These are phyloP conservation scores for Phytophthora rubi DNA, from an alignment of 352 stramenopile species.

Conservation along the genomic window DNA sequence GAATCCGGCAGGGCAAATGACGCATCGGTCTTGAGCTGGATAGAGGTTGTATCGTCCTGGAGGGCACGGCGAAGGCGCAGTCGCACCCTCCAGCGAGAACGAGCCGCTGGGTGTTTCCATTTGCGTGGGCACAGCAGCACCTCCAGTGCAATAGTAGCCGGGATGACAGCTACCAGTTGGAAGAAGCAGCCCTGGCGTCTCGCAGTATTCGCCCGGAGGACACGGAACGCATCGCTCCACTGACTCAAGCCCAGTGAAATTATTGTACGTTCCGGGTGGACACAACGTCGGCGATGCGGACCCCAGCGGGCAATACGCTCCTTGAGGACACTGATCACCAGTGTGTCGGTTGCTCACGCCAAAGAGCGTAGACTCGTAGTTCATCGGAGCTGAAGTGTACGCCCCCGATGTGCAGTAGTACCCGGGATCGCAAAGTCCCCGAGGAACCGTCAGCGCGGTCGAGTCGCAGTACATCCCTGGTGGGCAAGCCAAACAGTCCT, in stretches of 20 bases:
- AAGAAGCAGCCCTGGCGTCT: conserved; percentile 63
- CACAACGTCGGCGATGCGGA: conserved; percentile 66
- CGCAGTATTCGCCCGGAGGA: conserved; percentile 77
- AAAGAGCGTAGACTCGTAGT: conserved; percentile 71
- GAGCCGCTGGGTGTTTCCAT: conserved; percentile 54
- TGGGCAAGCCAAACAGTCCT: conserved; percentile 88
- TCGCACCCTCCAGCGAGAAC: conserved; percentile 59
- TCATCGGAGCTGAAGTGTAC: conserved; percentile 91
- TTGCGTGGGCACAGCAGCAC: conserved; percentile 60
- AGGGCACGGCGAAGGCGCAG: conserved; percentile 52
- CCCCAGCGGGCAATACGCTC: conserved; percentile 74
- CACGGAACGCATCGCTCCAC: conserved; percentile 83
- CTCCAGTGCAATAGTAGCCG: conserved; percentile 84
- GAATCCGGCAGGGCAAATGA: conserved; percentile 74
- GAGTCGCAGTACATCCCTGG: conserved; percentile 94
- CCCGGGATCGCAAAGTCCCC: conserved; percentile 84
- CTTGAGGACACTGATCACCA: conserved; percentile 69
- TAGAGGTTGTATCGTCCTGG: conserved; percentile 73
- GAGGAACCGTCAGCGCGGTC: conserved; percentile 72
- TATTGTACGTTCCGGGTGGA: conserved; percentile 80
- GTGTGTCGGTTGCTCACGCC: conserved; percentile 70
- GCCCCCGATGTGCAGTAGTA: conserved; percentile 92
- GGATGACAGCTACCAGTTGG: conserved; percentile 79
- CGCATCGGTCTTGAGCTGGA: conserved; percentile 53
- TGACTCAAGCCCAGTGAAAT: conserved; percentile 71